These are phyloP conservation scores for Spizellomyces sp. DNA, from an alignment of 192 early-diverging fungal species.

Conservation along the genomic window DNA sequence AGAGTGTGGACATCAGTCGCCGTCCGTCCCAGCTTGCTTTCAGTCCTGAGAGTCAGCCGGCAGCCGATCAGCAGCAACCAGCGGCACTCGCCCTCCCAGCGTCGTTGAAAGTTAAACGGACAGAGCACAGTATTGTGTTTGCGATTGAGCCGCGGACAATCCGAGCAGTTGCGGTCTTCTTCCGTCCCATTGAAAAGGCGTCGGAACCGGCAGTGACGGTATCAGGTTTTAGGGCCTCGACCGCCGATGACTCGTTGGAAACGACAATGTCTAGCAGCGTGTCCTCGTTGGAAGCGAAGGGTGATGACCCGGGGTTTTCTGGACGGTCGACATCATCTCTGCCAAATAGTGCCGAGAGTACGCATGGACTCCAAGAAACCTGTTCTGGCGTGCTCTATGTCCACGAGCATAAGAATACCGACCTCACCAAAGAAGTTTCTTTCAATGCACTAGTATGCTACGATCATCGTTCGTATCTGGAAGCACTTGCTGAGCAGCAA, in stretches of 20 bases:
- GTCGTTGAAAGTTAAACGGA: conserved; percentile 53
- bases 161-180: conserved; percentile 65
- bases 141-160: conserved; percentile 67
- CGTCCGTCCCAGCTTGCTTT: not conserved
- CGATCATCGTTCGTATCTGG: not conserved
- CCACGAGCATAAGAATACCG: conserved; percentile 83
- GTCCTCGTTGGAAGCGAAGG: not conserved
- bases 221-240: not conserved
- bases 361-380: not conserved
- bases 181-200: conserved; percentile 48
- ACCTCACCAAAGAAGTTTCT: conserved; percentile 68
- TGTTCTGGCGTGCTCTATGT: conserved; percentile 65
- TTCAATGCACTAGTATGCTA: conserved; percentile 61
- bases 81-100: not conserved
- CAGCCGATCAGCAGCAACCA: not conserved
- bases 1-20: not conserved
- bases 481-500: not conserved
- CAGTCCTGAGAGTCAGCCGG: not conserved
- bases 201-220: not conserved
- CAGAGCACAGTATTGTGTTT: conserved; percentile 65
- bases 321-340: conserved; percentile 6
- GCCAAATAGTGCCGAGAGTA: not conserved
- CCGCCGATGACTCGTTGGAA: too few relatives aligned
- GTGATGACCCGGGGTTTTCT: not conserved
- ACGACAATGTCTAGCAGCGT: not conserved